A percentile compares a stretch with the other conserved stretches of the same genome.
These are phyloP conservation scores for Diaporthe eres DNA, from an alignment of 2,329 filamentous ascomycete genomes.

Conservation along the genomic window DNA sequence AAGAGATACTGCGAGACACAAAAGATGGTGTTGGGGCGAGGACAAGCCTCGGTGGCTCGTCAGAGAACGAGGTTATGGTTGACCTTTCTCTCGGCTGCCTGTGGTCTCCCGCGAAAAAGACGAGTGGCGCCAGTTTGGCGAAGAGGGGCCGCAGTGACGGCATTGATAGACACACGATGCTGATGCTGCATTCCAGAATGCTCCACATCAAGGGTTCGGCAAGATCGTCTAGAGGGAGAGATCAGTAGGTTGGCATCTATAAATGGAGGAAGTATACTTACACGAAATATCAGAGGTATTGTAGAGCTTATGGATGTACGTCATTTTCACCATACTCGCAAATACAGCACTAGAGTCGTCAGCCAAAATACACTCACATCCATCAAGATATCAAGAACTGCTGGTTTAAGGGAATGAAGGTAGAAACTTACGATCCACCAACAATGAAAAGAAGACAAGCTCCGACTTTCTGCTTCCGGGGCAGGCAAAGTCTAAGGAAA, in stretches of 20 bases:
- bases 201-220: conserved; percentile 34
- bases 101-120: conserved; percentile 11
- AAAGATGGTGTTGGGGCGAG: not conserved
- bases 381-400: not conserved
- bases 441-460: conserved; percentile 33
- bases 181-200: conserved; percentile 36
- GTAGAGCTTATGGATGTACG: conserved; percentile 10
- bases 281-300: conserved; percentile 33
- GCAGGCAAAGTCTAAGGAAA: conserved; percentile 27
- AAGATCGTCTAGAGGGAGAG: conserved; percentile 39
- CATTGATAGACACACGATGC: conserved; percentile 34
- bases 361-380: not conserved
- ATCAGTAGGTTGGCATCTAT: not conserved
- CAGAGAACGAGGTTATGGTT: conserved; percentile 23
- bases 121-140: conserved; percentile 42
- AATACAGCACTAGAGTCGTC: conserved; percentile 27
- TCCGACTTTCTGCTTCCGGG: conserved; percentile 33
- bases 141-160: conserved; percentile 37
- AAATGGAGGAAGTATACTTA: not conserved
- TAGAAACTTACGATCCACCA: conserved; percentile 34
- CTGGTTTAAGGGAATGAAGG: not conserved
- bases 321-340: conserved; percentile 6
- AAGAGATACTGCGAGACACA: not conserved
- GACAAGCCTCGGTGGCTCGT: not conserved
- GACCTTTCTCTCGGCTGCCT: conserved; percentile 34